These are phyloP conservation scores for Saxispiralis lemnorum DNA, from an alignment of 495 filamentous ascomycete species.

Conservation along the genomic window DNA sequence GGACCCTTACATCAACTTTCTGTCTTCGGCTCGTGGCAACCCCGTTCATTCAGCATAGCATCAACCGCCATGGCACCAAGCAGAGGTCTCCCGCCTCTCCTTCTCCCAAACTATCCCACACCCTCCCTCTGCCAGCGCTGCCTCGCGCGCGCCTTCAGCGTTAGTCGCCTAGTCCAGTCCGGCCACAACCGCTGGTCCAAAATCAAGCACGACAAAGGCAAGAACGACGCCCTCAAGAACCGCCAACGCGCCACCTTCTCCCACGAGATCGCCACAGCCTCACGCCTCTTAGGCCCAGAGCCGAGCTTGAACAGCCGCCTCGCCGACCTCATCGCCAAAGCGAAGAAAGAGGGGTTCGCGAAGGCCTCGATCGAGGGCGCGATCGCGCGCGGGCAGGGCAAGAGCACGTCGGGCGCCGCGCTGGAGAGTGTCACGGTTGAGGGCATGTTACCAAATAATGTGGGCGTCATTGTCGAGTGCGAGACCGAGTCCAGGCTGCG, in stretches of 20 bases:
- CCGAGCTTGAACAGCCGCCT: constrained; percentile 56
- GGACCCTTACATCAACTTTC: too few species aligned
- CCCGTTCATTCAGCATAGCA: not conserved
- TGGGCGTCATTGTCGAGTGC: constrained; percentile 68
- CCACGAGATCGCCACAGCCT: constrained; percentile 37
- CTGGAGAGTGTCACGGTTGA: constrained; percentile 67
- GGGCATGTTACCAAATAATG: constrained; percentile 57
- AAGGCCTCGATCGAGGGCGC: constrained; percentile 70
- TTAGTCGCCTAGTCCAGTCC: constrained; percentile 32
- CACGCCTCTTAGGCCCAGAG: constrained; percentile 50
- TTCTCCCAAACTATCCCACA: not conserved
- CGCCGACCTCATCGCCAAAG: constrained; percentile 47
- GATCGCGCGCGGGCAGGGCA: constrained; percentile 72
- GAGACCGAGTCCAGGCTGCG: constrained; percentile 66
- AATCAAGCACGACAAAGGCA: constrained; percentile 85
- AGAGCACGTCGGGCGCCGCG: constrained; percentile 47
- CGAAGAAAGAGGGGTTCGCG: constrained; percentile 73
- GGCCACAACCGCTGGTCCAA: constrained; percentile 90
- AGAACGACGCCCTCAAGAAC: constrained; percentile 47
- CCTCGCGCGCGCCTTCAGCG: constrained; percentile 31
- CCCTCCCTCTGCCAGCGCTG: constrained; percentile 8
- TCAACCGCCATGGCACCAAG: constrained; percentile 9
- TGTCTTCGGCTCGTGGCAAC: too few species aligned
- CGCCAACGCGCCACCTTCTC: constrained; percentile 28
- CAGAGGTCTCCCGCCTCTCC: constrained; percentile 5